phyloP scores from a whole-genome alignment of 192 early-diverging fungal species.

The Spinellus fusiger region DNA sequence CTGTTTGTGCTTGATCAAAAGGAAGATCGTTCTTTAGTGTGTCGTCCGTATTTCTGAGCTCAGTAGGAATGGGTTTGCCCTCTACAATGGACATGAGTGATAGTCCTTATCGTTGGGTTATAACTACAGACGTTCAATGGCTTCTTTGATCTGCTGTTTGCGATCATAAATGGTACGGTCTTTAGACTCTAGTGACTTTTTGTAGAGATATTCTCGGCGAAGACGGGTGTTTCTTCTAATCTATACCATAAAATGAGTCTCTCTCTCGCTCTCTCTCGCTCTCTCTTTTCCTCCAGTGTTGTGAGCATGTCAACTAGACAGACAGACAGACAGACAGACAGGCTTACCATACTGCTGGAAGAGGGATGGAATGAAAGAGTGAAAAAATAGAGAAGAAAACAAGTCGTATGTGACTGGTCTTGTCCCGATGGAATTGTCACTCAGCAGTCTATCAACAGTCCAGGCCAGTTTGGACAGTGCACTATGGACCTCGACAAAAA shows the following conservation, averaged over 20 bases:
- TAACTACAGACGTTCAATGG: slow-evolving; percentile 58
- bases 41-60: slow-evolving; percentile 74
- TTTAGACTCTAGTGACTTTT: slow-evolving; percentile 92
- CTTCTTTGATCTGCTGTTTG: slow-evolving; percentile 91
- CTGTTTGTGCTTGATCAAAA: slow-evolving; percentile 83
- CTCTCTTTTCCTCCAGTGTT: not conserved
- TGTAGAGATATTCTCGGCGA: slow-evolving; percentile 93
- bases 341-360: not conserved
- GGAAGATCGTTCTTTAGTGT: slow-evolving; percentile 70
- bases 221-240: slow-evolving; percentile 83
- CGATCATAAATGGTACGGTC: slow-evolving; percentile 88
- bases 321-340: not conserved
- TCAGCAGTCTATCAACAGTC: not conserved
- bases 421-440: not conserved
- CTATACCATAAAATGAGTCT: slow-evolving; percentile 25
- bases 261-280: not conserved
- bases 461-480: not conserved
- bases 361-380: not conserved
- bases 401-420: too few species aligned
- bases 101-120: not conserved
- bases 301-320: not conserved
- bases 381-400: too few species aligned
- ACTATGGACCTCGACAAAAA: not conserved
- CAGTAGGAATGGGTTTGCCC: slow-evolving; percentile 82
- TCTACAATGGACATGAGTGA: slow-evolving; percentile 38